Conservation (phyloP, 1,139 yeast species). For the Kurtzmaniella quercitrusa region DNA sequence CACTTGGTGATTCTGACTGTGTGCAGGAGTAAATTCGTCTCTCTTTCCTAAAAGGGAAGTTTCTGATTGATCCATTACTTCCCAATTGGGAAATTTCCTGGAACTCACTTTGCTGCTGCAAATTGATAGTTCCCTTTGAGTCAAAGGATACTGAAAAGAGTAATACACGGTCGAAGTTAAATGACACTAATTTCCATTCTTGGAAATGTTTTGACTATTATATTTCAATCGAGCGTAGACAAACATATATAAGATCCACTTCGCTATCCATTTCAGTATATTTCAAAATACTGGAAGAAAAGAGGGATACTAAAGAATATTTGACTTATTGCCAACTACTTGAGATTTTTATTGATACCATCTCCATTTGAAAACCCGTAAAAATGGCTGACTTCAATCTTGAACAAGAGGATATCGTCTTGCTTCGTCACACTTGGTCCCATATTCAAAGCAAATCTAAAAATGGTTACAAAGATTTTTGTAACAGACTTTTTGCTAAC, state of each 20-base stretch:
- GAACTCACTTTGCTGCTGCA: not conserved
- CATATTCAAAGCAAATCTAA: conserved; percentile 2
- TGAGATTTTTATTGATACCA: not conserved
- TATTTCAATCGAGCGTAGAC: not conserved
- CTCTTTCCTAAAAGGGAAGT: not conserved
- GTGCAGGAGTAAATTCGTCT: not conserved
- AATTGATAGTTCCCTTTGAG: not conserved
- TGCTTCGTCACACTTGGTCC: conserved; percentile 8
- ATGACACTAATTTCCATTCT: not conserved
- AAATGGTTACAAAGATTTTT: conserved; percentile 5
- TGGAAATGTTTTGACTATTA: not conserved
- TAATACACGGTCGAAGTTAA: not conserved
- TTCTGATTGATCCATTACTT: not conserved
- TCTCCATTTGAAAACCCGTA: not conserved
- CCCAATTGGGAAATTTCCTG: not conserved
- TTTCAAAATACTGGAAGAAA: not conserved
- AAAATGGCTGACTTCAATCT: conserved; percentile 7
- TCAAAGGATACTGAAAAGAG: not conserved
- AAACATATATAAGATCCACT: not conserved
- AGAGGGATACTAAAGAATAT: not conserved
- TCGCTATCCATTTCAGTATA: not conserved
- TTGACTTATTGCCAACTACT: not conserved
- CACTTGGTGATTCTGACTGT: not conserved
- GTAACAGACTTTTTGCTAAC: conserved; percentile 16
- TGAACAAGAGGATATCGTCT: conserved; percentile 7